Conservation (phyloP, 805 yeast genomes). For the Suhomyces sp. region DNA sequence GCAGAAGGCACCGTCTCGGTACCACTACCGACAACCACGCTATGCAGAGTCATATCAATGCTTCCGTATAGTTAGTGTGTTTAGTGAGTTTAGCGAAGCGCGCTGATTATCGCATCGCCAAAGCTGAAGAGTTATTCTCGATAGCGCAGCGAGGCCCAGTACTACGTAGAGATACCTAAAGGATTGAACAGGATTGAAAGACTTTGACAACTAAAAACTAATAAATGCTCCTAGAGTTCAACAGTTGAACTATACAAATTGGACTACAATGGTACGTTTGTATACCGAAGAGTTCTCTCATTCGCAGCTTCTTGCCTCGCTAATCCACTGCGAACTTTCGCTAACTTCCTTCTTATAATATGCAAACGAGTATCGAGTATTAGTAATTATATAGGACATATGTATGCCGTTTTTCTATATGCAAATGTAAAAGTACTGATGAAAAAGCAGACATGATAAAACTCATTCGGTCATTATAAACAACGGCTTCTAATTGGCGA, state of each 20-base stretch:
- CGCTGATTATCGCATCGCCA: neutral
- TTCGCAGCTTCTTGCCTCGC: too few species aligned
- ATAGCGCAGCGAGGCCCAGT: neutral
- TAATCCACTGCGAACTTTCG: neutral
- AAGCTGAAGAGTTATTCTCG: neutral
- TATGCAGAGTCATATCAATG: neutral
- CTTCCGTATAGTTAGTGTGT: neutral
- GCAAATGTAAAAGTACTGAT: neutral
- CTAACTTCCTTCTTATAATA: neutral
- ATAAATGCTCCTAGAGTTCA: too few species aligned
- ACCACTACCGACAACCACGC: neutral
- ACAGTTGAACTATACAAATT: too few species aligned
- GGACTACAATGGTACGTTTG: too few species aligned
- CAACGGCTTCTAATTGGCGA: conserved; percentile 3
- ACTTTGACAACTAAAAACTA: too few species aligned
- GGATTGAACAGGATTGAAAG: neutral
- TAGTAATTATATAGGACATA: neutral
- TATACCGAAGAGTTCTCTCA: too few species aligned
- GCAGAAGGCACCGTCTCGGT: neutral
- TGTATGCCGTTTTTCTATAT: neutral
- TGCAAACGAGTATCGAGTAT: neutral
- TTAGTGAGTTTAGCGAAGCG: neutral
- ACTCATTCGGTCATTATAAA: neutral
- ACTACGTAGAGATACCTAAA: neutral
- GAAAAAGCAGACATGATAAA: neutral